Conservation (phyloP, 768 basidiomycete species). For the Leccinum incarnatum region DNA sequence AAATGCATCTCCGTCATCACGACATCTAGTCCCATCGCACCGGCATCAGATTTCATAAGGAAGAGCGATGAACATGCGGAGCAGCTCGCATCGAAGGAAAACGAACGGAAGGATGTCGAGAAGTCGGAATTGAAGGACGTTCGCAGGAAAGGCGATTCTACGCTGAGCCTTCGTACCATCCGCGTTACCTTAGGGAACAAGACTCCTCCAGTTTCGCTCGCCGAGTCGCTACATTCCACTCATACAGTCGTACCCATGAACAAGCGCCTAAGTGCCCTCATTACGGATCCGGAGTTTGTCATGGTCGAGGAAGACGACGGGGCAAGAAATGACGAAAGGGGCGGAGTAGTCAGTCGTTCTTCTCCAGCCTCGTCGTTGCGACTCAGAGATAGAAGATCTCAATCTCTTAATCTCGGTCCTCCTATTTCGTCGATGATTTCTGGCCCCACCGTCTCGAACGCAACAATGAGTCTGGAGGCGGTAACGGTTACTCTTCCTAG, state of each 20-base stretch:
- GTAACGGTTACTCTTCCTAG: conserved; percentile 29
- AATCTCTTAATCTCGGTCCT: conserved; percentile 56
- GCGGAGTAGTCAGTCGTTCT: conserved; percentile 17
- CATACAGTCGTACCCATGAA: conserved; percentile 67
- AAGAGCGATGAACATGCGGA: conserved; percentile 36
- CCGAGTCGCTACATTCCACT: conserved; percentile 71
- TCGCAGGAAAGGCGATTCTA: conserved; percentile 82
- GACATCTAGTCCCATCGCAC: conserved; percentile 51
- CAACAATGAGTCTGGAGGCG: conserved; percentile 32
- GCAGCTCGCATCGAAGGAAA: conserved; percentile 20
- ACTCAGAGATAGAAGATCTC: conserved; percentile 56
- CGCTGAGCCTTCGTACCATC: conserved; percentile 73
- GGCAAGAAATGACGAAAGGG: conserved; percentile 15
- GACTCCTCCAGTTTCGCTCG: conserved; percentile 72
- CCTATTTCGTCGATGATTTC: conserved; percentile 30
- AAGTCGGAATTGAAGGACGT: conserved; percentile 56
- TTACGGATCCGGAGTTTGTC: conserved; percentile 64
- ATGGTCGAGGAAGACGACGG: conserved; percentile 63
- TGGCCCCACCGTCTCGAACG: conserved; percentile 21
- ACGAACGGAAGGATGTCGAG: conserved; percentile 30
- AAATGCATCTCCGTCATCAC: conserved; percentile 53
- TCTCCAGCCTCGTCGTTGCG: conserved; percentile 48
- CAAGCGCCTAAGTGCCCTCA: conserved; percentile 65
- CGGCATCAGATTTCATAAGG: conserved; percentile 55
- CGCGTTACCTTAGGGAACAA: conserved; percentile 50